Base-by-base conservation (phyloP, 306 rosid genomes). In the Castanea mollissima region DNA sequence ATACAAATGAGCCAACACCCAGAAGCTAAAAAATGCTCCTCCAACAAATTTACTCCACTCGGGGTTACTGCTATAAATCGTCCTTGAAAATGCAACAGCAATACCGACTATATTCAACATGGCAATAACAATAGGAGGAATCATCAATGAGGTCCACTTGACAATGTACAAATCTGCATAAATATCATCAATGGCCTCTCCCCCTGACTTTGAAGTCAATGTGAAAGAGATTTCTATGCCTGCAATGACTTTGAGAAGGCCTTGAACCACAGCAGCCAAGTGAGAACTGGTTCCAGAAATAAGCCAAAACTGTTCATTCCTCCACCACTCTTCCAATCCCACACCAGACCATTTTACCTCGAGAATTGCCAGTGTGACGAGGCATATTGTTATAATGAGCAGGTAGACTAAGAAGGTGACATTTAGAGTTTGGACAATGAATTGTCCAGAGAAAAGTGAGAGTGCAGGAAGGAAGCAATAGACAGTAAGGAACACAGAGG, bases 391-490 rank as follows among this genome's bases (percentile, higher is more conserved):
- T 5, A 85, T 85, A 79, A 80, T 83, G 54, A 88, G 83, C 31
- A 88, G 75, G 79, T 78, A 88, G 76, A 71, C 5, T 55, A 85
- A 60, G 83, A 88, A 88, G 2, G 86, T 73, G 79, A 81, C 35
- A 20, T 79, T 74, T 3, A 85, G 73, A 4, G 81, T 73, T 12
- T 76, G 84, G 60, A 85, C 91, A 0, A 88, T 88, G 84, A 88
- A 85, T 71, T 78, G 82, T 25, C 89, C 91, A 0, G 89, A 85
- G 76, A 81, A 79, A 59, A 88, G 89, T 0, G 91, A 88, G 73
- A 88, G 91, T 11, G 89, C 89, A 1, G 91, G 89, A 34, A 88
- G 91, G 83, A 88, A 88, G 83, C 91, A 88, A 69, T 88, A 88
- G 72, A 85, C 85, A 4, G 83, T 85, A 79, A 88, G 91, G 81